These are phyloP conservation scores for Cercophora newfieldiana DNA, from an alignment of 495 filamentous ascomycete species.

Conservation along the genomic window DNA sequence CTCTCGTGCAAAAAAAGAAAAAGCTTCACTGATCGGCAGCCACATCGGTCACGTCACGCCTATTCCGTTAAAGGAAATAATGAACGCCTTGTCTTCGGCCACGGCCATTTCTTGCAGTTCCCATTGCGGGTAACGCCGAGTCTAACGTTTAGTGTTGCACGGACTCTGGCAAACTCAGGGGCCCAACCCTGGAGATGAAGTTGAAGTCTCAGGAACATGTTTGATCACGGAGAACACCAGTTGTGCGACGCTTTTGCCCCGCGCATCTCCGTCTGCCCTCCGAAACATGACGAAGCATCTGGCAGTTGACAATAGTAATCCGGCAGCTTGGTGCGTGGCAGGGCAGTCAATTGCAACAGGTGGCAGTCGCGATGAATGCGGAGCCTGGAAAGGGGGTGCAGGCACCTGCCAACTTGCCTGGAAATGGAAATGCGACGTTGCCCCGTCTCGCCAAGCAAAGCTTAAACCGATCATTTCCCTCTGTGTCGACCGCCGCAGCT, in stretches of 20 bases:
- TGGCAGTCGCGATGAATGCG: background rate
- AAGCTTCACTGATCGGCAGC: background rate
- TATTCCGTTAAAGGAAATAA: background rate
- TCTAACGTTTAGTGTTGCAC: background rate
- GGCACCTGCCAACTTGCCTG: background rate
- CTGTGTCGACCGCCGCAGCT: background rate
- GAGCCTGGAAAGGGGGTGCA: background rate
- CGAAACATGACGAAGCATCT: too few species aligned
- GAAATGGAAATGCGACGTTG: background rate
- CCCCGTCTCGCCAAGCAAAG: background rate
- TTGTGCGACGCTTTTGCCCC: background rate
- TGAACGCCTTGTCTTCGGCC: background rate
- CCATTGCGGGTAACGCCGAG: background rate
- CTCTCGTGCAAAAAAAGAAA: background rate
- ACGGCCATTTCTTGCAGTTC: background rate
- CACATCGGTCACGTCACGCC: background rate
- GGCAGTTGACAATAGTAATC: too few species aligned
- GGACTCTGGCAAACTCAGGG: background rate
- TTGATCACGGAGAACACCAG: background rate
- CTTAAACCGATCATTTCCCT: conserved; percentile 12
- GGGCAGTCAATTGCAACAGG: too few species aligned
- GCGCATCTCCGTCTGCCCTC: too few species aligned
- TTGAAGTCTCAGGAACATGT: background rate
- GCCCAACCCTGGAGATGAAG: background rate
- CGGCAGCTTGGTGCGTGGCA: too few species aligned